phyloP scores from a whole-genome alignment of 495 filamentous ascomycete genomes.

The Podospora appendiculata region DNA sequence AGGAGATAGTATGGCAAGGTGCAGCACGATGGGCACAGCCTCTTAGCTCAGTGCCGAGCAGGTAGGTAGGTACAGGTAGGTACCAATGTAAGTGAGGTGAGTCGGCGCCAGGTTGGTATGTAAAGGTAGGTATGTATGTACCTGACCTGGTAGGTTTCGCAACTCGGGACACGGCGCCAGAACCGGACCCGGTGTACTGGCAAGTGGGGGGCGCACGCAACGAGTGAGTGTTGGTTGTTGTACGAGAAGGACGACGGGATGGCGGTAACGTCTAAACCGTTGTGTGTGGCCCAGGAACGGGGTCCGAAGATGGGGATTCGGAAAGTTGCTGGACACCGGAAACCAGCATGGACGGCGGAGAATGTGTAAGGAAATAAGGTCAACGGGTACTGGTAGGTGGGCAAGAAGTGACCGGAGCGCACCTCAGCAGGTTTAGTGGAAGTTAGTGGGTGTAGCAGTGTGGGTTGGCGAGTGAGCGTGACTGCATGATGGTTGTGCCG shows the following conservation, averaged over 20 bases:
- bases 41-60: neutral
- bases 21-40: neutral
- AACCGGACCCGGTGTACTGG: neutral
- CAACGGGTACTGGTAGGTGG: no score
- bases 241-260: neutral
- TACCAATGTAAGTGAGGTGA: no score
- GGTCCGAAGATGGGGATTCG: neutral
- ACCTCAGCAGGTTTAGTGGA: no score
- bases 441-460: no score
- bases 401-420: no score
- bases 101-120: neutral
- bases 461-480: no score
- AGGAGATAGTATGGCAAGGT: neutral
- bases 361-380: no score
- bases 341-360: neutral
- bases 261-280: neutral
- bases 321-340: neutral
- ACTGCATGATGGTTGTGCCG: no score
- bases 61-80: neutral
- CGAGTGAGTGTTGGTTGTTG: neutral
- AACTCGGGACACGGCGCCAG: neutral
- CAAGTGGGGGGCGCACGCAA: neutral
- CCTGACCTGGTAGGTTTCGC: neutral
- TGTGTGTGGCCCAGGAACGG: neutral
- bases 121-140: no score